These are phyloP conservation scores for Tinospora cordifolia DNA, from an alignment of 164 flowering plant genomes.

Conservation along the genomic window DNA sequence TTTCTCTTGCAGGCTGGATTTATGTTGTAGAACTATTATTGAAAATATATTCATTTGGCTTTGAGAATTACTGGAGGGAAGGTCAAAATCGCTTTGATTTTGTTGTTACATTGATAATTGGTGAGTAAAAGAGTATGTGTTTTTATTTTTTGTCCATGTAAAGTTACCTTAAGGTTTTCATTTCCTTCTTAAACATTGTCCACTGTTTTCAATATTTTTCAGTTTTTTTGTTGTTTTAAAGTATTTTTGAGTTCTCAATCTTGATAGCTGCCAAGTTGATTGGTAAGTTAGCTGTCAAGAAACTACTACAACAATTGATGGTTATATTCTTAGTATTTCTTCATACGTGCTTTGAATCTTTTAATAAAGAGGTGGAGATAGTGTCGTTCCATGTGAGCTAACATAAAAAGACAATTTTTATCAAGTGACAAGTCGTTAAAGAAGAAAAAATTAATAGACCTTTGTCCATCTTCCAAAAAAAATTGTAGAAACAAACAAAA, in stretches of 20 bases:
- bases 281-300: not conserved
- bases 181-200: not conserved
- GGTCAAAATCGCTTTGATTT: constrained; percentile 96
- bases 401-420: too few relatives aligned
- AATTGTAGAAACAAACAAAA: too few relatives aligned
- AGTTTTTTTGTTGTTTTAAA: too few relatives aligned
- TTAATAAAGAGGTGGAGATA: not conserved
- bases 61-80: constrained; percentile 84
- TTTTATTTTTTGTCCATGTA: not conserved
- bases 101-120: constrained; percentile 79
- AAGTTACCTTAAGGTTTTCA: not conserved
- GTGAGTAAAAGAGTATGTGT: constrained; percentile 29
- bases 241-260: not conserved
- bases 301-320: not conserved
- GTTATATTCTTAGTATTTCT: not conserved
- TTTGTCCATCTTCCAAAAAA: not conserved
- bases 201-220: not conserved
- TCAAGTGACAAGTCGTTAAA: not conserved
- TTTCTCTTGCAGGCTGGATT: constrained; percentile 67
- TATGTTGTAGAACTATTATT: constrained; percentile 89
- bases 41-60: constrained; percentile 68
- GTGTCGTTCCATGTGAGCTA: not conserved
- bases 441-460: not conserved
- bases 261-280: not conserved
- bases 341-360: not conserved